Conservation (phyloP, 768 basidiomycete genomes). For the Boletus rufocinnamomeus region DNA sequence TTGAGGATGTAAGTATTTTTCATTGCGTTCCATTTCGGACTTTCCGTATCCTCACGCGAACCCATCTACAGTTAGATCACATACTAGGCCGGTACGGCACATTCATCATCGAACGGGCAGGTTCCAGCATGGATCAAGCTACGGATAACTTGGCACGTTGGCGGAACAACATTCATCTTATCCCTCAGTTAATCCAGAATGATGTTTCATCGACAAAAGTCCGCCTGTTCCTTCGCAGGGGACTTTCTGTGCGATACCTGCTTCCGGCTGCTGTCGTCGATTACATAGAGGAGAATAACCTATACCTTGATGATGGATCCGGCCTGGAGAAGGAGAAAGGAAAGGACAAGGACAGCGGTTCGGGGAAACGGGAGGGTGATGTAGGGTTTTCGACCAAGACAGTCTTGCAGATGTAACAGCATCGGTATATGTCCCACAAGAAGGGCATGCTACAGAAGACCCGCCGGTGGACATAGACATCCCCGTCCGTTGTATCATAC, state of each 20-base stretch:
- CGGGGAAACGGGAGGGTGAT: constrained; percentile 34
- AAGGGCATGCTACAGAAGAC: not conserved
- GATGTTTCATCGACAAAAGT: constrained; percentile 97
- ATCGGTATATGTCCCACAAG: not conserved
- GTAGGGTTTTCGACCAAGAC: constrained; percentile 11
- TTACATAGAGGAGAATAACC: constrained; percentile 85
- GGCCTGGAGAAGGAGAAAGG: constrained; percentile 40
- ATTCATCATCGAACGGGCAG: constrained; percentile 93
- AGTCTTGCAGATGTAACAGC: constrained; percentile 9
- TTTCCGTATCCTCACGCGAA: constrained; percentile 16
- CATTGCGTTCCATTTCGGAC: constrained; percentile 1
- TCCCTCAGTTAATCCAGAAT: constrained; percentile 94
- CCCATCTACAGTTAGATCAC: constrained; percentile 76
- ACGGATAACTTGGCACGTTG: constrained; percentile 72
- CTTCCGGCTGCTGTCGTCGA: constrained; percentile 89
- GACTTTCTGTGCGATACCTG: constrained; percentile 85
- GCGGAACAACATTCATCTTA: constrained; percentile 86
- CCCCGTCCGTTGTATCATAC: constrained; percentile 5
- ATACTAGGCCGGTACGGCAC: constrained; percentile 94
- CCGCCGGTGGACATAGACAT: not conserved
- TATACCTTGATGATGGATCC: constrained; percentile 67
- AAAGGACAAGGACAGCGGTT: constrained; percentile 35
- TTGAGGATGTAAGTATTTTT: constrained; percentile 75
- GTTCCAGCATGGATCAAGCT: constrained; percentile 86
- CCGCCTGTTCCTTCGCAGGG: constrained; percentile 74